Percentiles rank a stretch among this genome's conserved stretches.
phyloP scores from a whole-genome alignment of 2,329 filamentous ascomycete species.

The Neonectria sp. region DNA sequence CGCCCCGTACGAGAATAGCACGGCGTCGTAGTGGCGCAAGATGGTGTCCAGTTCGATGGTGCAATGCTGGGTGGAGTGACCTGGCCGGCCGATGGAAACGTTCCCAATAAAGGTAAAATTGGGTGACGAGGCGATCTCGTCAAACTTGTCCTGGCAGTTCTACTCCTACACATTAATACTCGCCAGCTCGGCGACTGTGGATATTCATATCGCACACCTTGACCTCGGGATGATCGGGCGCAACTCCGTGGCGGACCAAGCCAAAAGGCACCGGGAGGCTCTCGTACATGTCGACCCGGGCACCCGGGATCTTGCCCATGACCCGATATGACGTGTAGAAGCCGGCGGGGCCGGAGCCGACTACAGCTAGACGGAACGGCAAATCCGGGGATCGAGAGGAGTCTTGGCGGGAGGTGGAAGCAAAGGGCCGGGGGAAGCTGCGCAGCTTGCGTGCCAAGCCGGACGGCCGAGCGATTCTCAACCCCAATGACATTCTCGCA shows the following conservation, averaged over 20 bases:
- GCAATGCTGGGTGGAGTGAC: conserved; percentile 57
- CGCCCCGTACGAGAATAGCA: conserved; percentile 94
- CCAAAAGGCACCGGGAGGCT: conserved; percentile 91
- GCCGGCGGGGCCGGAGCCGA: conserved; percentile 94
- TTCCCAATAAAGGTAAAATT: conserved; percentile 95
- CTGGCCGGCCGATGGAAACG: conserved; percentile 77
- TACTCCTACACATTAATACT: conserved; percentile 52
- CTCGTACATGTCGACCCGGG: conserved; percentile 95
- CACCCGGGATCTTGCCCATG: conserved; percentile 80
- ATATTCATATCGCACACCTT: conserved; percentile 73
- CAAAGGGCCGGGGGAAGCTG: conserved; percentile 27
- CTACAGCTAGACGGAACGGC: conserved; percentile 85
- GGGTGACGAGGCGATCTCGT: conserved; percentile 85
- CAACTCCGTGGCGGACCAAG: conserved; percentile 92
- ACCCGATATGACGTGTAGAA: conserved; percentile 95
- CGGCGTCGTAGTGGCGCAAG: conserved; percentile 88
- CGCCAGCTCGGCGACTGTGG: not conserved
- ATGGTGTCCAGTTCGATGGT: conserved; percentile 78
- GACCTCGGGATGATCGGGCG: conserved; percentile 98
- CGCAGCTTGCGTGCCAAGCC: conserved; percentile 9
- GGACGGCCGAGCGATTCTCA: conserved; percentile 25
- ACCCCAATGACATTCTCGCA: conserved; percentile 30
- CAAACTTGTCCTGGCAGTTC: conserved; percentile 97
- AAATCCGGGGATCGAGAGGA: conserved; percentile 53
- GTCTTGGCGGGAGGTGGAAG: conserved; percentile 23